These are phyloP conservation scores for Drechslera avenae DNA, from an alignment of 2,329 filamentous ascomycete genomes.

Conservation along the genomic window DNA sequence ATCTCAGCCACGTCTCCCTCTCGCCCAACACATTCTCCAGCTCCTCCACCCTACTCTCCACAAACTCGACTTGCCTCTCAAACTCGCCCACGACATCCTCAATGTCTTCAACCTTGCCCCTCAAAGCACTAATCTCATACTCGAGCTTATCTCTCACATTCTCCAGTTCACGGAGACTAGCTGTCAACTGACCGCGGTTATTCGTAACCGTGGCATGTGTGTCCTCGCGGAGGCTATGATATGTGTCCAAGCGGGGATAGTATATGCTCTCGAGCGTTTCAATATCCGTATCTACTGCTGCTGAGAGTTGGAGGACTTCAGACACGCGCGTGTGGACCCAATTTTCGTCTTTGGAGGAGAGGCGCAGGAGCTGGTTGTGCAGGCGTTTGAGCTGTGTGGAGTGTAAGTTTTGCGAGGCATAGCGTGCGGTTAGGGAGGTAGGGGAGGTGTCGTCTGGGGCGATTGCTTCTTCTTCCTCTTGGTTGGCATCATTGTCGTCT, in stretches of 20 bases:
- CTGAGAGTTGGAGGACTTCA: conserved; percentile 64
- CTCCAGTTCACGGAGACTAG: conserved; percentile 79
- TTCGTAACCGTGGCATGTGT: conserved; percentile 71
- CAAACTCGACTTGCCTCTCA: conserved; percentile 64
- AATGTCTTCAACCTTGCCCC: conserved; percentile 81
- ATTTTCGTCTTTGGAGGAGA: conserved; percentile 61
- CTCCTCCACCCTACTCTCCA: conserved; percentile 55
- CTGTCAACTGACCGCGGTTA: conserved; percentile 70
- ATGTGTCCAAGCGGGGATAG: conserved; percentile 71
- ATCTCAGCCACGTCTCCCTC: conserved; percentile 45
- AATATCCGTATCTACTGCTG: conserved; percentile 62
- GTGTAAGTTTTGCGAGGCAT: conserved; percentile 46
- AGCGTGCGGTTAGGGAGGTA: conserved; percentile 36
- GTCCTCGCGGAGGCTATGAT: conserved; percentile 68
- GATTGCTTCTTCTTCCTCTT: background rate
- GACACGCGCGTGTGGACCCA: conserved; percentile 67
- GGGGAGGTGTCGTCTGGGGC: conserved; percentile 28
- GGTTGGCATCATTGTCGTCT: conserved; percentile 36
- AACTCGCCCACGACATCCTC: conserved; percentile 82
- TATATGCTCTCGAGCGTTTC: conserved; percentile 72
- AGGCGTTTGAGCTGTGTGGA: conserved; percentile 67
- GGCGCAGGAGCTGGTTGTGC: conserved; percentile 63
- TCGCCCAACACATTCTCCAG: conserved; percentile 60
- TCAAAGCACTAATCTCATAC: conserved; percentile 85
- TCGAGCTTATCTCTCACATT: conserved; percentile 82